A percentile compares a stretch with the other conserved stretches of the same genome.
Conservation (phyloP, 169 alveolate species). For the Haemoproteus tartakovskyi region DNA sequence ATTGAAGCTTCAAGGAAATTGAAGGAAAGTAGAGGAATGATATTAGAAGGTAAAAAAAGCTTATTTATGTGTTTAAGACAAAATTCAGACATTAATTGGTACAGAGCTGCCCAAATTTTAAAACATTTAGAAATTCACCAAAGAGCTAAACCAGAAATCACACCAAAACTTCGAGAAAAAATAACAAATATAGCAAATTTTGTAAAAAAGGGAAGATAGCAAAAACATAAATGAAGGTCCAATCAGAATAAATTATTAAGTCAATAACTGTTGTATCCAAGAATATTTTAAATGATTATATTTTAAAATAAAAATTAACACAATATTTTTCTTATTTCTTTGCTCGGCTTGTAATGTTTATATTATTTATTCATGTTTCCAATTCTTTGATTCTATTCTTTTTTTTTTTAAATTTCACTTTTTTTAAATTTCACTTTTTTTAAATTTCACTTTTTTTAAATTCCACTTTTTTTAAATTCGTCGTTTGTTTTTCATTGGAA, state of each 20-base stretch:
- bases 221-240: not conserved
- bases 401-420: no score
- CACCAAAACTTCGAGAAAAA: constrained; percentile 60
- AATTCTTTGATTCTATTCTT: no score
- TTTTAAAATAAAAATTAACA: no score
- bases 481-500: no score
- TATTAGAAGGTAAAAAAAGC: constrained; percentile 73
- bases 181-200: constrained; percentile 69
- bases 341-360: no score
- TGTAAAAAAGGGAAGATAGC: constrained; percentile 65
- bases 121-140: constrained; percentile 77
- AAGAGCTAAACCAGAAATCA: constrained; percentile 72
- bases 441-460: no score
- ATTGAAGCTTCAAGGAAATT: constrained; percentile 74
- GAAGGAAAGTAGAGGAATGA: constrained; percentile 71
- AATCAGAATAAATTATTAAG: not conserved
- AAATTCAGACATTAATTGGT: constrained; percentile 77
- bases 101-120: constrained; percentile 72
- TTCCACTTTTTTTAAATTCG: no score
- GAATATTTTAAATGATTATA: no score
- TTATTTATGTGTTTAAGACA: constrained; percentile 74
- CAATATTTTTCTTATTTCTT: no score
- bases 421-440: no score
- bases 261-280: no score
- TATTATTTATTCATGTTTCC: no score